Evolutionary conservation across 2,329 filamentous ascomycete species (phyloP), one percentile per base, ranked within the genome.

Genomic region (Aurifilum marmelostoma): DNA sequence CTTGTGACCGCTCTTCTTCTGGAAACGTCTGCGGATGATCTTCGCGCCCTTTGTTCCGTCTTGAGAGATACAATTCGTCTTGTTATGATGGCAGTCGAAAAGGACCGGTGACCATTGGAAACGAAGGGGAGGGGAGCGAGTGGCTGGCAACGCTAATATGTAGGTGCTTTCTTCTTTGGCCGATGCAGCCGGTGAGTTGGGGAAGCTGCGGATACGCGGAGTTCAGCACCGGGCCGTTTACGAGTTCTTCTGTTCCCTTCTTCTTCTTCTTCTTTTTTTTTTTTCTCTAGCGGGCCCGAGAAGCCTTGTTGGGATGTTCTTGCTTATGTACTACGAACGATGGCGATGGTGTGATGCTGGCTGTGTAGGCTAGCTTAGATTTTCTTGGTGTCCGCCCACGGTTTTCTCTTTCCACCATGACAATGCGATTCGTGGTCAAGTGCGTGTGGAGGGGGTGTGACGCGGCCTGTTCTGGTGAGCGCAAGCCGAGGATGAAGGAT

Each of bases 401-500:
- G n/a, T 24, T 47, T 47, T 27, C 24, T 58, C n/a, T 43, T 65
- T 29, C 21, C 37, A 56, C 37, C 64, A 50, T 59, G 21, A 58
- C 47, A 52, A 32, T 62, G 59, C 34, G 50, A 60, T 69, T 68
- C 43, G 66, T 41, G 54, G 43, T 37, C 41, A 63, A 29, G 63
- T 58, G 24, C 56, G 37, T 66, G 64, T 62, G 66, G 59, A 65
- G 24, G 61, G 62, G 62, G 62, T 47, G 66, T 70, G 69, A 70
- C 69, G 69, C 69, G 69, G 69, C 69, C 69, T 47, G 3, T 43
- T 32, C 11, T 65, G 52, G 52, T 47, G 34, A 58, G 27, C n/a
- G 50, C 32, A 39, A 43, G 62, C 14, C 43, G 32, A 63, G 62
- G 32, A 27, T 54, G 63, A 56, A 41, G 63, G 43, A 65, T 56